A percentile compares a stretch with the other conserved stretches of the same genome.
Evolutionary conservation across 192 early-diverging fungal species (phyloP).

Genomic region (Backusella liffmaniae): DNA sequence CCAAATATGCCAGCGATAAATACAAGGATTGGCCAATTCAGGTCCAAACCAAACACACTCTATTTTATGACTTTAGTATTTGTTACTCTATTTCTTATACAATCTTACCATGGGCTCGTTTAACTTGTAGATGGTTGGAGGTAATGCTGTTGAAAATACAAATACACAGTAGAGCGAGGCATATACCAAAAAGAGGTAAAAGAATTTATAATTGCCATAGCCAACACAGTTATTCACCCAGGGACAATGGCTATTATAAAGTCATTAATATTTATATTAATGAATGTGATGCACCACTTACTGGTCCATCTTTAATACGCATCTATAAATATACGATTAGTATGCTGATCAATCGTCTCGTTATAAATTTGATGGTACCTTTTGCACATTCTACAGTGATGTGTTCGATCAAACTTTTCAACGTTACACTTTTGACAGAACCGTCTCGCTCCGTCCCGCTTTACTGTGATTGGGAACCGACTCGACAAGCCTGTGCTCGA

Average conservation of each 20-base stretch:
- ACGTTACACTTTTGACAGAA: constrained; percentile 39
- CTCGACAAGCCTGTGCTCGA: not conserved
- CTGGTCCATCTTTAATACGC: constrained; percentile 42
- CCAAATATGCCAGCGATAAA: constrained; percentile 44
- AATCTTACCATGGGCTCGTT: constrained; percentile 27
- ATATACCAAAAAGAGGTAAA: constrained; percentile 49
- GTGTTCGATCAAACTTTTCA: constrained; percentile 34
- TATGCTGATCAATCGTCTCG: no score
- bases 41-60: constrained; percentile 35
- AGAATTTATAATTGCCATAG: constrained; percentile 42
- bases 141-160: constrained; percentile 41
- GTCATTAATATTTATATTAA: no score
- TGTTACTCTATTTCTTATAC: not conserved
- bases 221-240: constrained; percentile 44
- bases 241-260: constrained; percentile 33
- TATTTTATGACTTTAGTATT: not conserved
- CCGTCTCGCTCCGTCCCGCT: constrained; percentile 29
- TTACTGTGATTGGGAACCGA: constrained; percentile 19
- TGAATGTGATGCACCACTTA: constrained; percentile 9
- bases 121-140: constrained; percentile 23
- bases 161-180: constrained; percentile 36
- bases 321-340: constrained; percentile 6
- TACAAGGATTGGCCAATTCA: constrained; percentile 40
- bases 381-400: constrained; percentile 38
- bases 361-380: constrained; percentile 4